Base-by-base conservation (phyloP, 2,329 filamentous ascomycete genomes). In the Fusarium nelsonii region DNA sequence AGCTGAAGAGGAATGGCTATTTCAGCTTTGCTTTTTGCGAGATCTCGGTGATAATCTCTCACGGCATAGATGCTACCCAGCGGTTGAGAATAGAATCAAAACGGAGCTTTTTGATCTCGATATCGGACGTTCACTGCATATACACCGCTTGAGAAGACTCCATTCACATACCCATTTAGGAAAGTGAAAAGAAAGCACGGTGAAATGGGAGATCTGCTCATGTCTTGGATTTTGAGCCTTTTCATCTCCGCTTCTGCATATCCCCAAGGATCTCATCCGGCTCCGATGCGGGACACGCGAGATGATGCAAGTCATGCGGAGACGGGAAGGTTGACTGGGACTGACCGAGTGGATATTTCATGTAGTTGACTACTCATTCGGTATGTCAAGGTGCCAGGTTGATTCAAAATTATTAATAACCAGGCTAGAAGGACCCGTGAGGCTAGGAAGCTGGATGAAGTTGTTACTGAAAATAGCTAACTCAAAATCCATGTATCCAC, bases 241-340 rank as follows among this genome's bases (percentile, higher is more conserved):
- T 52, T 73, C 56, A 66, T 69, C 56, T 66, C 64, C 50, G 50
- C 41, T 43, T 15, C 32, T 56, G 28, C 48, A 56, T 58, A 26
- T n/a, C 34, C 39, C 28, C 44, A 49, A 34, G 52, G 34, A 28
- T 45, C 15, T 45, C 15, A 26, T 65, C 52, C 61, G 65, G 52
- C 48, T 63, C 65, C 56, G 65, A 54, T 39, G 55, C 46, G 28
- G 67, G 46, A 23, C 46, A 37, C 20, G 5, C 46, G 46, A 33
- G 46, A 44, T 16, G 41, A 52, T 65, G 60, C 34, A 65, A 23
- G 60, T 65, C 30, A 58, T 51, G 40, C 40, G 37, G 46, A 50
- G 28, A 28, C 41, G 39, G 45, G 33, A 62, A 28, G 44, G 23
- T 45, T 16, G 32, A 44, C 39, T 32, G 32, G 20, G 20, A n/a